phyloP scores from a whole-genome alignment of 1,139 yeast species.

The Kodamaea alishanica region DNA sequence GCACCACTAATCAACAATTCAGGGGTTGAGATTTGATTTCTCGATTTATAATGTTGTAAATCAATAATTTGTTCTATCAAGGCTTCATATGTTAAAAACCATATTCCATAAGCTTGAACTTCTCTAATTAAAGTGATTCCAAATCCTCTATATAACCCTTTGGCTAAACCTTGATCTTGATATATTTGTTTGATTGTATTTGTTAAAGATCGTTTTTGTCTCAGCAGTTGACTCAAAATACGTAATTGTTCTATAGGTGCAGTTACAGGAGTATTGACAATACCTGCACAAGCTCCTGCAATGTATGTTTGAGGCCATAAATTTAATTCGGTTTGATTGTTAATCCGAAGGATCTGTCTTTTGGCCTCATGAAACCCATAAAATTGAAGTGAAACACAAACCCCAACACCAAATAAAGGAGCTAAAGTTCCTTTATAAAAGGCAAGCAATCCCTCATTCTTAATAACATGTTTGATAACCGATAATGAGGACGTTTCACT shows the following conservation, averaged over 20 bases:
- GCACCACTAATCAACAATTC: conserved; percentile 65
- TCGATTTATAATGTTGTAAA: conserved; percentile 29
- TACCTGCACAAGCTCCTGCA: conserved; percentile 78
- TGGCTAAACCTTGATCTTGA: conserved; percentile 39
- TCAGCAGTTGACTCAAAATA: conserved; percentile 63
- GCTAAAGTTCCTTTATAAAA: conserved; percentile 50
- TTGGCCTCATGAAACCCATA: conserved; percentile 77
- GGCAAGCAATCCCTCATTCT: conserved; percentile 61
- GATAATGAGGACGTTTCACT: conserved; percentile 38
- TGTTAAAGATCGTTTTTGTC: conserved; percentile 41
- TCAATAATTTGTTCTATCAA: conserved; percentile 45
- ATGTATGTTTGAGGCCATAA: conserved; percentile 61
- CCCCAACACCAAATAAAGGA: conserved; percentile 59
- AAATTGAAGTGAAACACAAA: conserved; percentile 70
- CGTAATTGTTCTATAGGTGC: conserved; percentile 76
- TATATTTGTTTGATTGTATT: conserved; percentile 43
- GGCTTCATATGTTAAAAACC: conserved; percentile 73
- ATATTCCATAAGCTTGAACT: conserved; percentile 76
- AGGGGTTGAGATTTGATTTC: conserved; percentile 57
- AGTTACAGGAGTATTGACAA: conserved; percentile 67
- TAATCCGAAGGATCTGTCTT: conserved; percentile 47
- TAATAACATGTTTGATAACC: conserved; percentile 52
- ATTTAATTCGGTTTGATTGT: conserved; percentile 35
- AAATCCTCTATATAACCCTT: conserved; percentile 59
- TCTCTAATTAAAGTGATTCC: conserved; percentile 62